These are phyloP conservation scores for Magnaporthales sp. DNA, from an alignment of 2,329 filamentous ascomycete species.

Conservation along the genomic window DNA sequence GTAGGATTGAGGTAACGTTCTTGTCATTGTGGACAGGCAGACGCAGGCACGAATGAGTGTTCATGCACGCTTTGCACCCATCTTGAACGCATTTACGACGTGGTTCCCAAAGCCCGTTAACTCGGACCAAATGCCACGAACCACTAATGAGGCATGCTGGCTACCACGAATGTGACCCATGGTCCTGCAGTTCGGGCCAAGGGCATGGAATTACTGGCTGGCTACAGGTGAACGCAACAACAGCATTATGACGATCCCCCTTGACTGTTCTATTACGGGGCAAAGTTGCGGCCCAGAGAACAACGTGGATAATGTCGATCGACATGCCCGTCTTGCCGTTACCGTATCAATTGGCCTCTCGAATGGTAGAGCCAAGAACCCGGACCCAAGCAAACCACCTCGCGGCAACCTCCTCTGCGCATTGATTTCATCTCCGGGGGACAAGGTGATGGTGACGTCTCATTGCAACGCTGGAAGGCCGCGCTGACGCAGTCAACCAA, in stretches of 20 bases:
- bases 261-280: neutral
- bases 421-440: neutral
- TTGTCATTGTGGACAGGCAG: neutral
- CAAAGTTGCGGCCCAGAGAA: neutral
- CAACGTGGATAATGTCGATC: constrained; percentile 1
- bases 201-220: neutral
- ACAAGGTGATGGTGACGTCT: neutral
- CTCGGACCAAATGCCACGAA: neutral
- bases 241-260: neutral
- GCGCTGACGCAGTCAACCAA: neutral
- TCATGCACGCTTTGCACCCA: neutral
- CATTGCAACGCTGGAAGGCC: neutral
- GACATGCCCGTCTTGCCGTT: neutral
- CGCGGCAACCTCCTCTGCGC: neutral
- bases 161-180: neutral
- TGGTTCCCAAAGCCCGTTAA: neutral
- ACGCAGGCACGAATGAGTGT: neutral
- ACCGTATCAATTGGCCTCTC: neutral
- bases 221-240: neutral
- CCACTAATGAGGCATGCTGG: neutral
- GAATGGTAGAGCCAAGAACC: neutral
- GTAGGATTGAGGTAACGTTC: neutral
- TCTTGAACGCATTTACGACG: neutral
- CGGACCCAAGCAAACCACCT: neutral
- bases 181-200: neutral